These are phyloP conservation scores for Mikania micrantha DNA, from an alignment of 129 eudicot genomes.

Conservation along the genomic window DNA sequence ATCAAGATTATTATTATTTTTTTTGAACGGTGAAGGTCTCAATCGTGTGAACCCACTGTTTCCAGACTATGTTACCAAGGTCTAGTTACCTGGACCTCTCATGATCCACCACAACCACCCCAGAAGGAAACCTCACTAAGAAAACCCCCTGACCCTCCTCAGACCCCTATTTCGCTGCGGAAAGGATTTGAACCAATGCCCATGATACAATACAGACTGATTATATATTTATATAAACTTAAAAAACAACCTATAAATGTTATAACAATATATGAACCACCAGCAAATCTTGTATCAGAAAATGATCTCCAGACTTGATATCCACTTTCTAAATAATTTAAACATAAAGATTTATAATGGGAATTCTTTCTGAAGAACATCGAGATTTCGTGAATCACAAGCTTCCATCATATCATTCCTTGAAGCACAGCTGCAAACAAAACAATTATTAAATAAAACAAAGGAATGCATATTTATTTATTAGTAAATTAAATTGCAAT, in stretches of 20 bases:
- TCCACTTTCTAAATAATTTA: neutral
- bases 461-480: neutral
- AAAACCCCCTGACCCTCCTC: too few relatives aligned
- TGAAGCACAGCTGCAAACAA: slow-evolving; percentile 71
- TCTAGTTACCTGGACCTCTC: too few relatives aligned
- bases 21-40: too few relatives aligned
- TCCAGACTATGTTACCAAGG: too few relatives aligned
- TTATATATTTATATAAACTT: neutral
- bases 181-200: neutral
- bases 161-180: too few relatives aligned
- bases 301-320: neutral
- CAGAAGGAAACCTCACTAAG: too few relatives aligned
- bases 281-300: neutral
- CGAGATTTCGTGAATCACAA: slow-evolving; percentile 85
- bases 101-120: too few relatives aligned
- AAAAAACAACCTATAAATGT: neutral
- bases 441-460: neutral
- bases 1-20: too few relatives aligned
- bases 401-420: slow-evolving; percentile 88
- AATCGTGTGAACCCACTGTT: too few relatives aligned
- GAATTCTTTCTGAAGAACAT: slow-evolving; percentile 89
- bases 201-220: neutral
- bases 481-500: neutral
- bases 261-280: neutral
- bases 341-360: slow-evolving; percentile 38